Percentiles rank a stretch among this genome's conserved stretches.
Conservation (phyloP, 192 early-diverging fungal genomes). For the Thoreauomyces humboldtii region DNA sequence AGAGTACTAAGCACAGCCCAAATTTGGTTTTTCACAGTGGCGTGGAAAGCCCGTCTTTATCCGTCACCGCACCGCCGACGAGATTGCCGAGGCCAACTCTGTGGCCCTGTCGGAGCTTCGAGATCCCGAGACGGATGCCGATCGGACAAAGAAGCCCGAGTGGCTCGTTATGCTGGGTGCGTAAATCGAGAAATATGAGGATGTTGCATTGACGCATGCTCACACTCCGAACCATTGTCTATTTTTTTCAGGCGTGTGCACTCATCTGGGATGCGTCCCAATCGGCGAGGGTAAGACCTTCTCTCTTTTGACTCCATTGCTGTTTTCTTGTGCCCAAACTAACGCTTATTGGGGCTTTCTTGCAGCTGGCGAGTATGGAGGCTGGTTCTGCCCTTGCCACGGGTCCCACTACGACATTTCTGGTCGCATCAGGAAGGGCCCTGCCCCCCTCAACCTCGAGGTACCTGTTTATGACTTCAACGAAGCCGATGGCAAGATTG, state of each 20-base stretch:
- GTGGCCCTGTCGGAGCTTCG: slow-evolving; percentile 78
- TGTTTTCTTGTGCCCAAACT: too few relatives aligned
- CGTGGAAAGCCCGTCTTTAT: slow-evolving; percentile 98
- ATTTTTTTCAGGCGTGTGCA: slow-evolving; percentile 49
- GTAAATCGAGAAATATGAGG: not conserved
- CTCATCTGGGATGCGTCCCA: slow-evolving; percentile 94
- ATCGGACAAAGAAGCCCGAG: slow-evolving; percentile 85
- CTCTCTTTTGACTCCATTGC: too few relatives aligned
- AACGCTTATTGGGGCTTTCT: too few relatives aligned
- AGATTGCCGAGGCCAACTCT: slow-evolving; percentile 89
- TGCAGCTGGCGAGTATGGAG: slow-evolving; percentile 94
- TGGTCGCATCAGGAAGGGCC: slow-evolving; percentile 81
- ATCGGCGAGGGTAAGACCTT: slow-evolving; percentile 84
- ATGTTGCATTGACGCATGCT: too few relatives aligned
- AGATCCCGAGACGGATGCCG: slow-evolving; percentile 89
- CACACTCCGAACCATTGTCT: not conserved
- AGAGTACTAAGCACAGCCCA: too few relatives aligned
- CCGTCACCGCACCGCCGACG: slow-evolving; percentile 90
- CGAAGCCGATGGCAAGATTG: slow-evolving; percentile 69
- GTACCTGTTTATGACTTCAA: slow-evolving; percentile 77
- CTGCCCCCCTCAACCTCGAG: slow-evolving; percentile 97
- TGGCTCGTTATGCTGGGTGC: slow-evolving; percentile 93
- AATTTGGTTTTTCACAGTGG: too few relatives aligned
- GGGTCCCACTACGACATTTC: slow-evolving; percentile 99
- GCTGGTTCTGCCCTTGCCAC: slow-evolving; percentile 99